Evolutionary conservation across 306 rosid genomes (phyloP), one percentile per base, ranked within the genome.

Genomic region (Begonia masoniana): DNA sequence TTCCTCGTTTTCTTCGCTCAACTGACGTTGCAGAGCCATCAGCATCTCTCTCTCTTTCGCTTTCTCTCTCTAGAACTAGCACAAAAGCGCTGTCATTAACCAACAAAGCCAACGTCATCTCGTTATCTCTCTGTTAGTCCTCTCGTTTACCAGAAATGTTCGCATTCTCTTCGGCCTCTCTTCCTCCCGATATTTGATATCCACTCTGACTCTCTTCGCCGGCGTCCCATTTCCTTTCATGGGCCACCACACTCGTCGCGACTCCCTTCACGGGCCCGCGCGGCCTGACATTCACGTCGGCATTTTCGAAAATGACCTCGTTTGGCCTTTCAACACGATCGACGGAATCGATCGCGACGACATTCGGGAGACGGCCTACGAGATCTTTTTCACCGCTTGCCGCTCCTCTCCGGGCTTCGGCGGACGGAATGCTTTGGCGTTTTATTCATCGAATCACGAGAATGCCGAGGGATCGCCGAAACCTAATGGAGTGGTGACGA

Each of bases 221-320:
- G 14, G 49, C 15, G 15, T 10, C 49, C 15, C n/a, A 35, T 31
- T 31, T 31, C 63, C 57, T 43, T 54, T 48, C 1, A 89, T 89
- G 97, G 94, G 94, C 64, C 94, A 75, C 77, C 87, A 76, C 70
- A 46, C 74, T 59, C 99, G 78, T 16, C 84, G 88, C 7, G 96
- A 81, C 10, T 75, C 83, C 23, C 74, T 75, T 10, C 13, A 24
- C 63, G 56, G 43, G 14, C 71, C 59, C 0, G 52, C 59, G 46
- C 74, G 54, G 7, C 78, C 71, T 9, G 79, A 77, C 55, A 60
- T 65, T 14, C 69, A 57, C 57, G 39, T 54, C 17, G 43, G 41
- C 41, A 39, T 14, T 12, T 51, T 43, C 15, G 65, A 67, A 23
- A 62, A 73, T n/a, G 82, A 75, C 52, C 43, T 83, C 4, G 51